Conservation (phyloP, 164 flowering plant genomes). For the Platanus orientalis region DNA sequence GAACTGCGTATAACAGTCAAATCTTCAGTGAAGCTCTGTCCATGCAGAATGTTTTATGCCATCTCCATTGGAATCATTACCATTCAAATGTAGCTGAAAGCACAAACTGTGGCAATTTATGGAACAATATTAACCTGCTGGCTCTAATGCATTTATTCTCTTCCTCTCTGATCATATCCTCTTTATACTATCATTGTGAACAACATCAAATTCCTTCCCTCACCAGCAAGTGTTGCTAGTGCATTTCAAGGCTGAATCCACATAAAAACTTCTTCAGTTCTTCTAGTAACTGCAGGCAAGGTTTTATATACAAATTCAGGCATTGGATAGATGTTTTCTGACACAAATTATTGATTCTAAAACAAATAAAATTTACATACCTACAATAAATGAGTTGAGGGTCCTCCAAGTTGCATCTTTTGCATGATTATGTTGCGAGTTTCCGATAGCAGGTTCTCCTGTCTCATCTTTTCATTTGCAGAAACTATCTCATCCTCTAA, state of each 20-base stretch:
- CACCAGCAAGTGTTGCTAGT: conserved; percentile 66
- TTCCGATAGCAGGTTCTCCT: conserved; percentile 57
- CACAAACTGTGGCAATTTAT: too few relatives aligned
- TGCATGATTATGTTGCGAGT: conserved; percentile 78
- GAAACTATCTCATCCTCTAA: too few relatives aligned
- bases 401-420: conserved; percentile 82
- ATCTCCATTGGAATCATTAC: too few relatives aligned
- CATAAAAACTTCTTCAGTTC: conserved; percentile 83
- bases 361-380: conserved; percentile 24
- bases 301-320: conserved; percentile 5
- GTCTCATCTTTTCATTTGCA: conserved; percentile 89
- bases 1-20: too few relatives aligned
- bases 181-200: too few relatives aligned
- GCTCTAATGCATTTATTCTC: too few relatives aligned
- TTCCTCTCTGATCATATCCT: too few relatives aligned
- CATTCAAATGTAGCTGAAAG: too few relatives aligned
- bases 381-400: conserved; percentile 68
- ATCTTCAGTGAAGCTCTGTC: too few relatives aligned
- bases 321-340: background rate
- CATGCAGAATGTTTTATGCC: too few relatives aligned
- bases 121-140: too few relatives aligned
- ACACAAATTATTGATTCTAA: background rate
- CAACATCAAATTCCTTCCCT: too few relatives aligned
- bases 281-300: conserved; percentile 66
- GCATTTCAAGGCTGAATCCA: conserved; percentile 79